phyloP scores from a whole-genome alignment of 305 asterid species.

The Withania somnifera region DNA sequence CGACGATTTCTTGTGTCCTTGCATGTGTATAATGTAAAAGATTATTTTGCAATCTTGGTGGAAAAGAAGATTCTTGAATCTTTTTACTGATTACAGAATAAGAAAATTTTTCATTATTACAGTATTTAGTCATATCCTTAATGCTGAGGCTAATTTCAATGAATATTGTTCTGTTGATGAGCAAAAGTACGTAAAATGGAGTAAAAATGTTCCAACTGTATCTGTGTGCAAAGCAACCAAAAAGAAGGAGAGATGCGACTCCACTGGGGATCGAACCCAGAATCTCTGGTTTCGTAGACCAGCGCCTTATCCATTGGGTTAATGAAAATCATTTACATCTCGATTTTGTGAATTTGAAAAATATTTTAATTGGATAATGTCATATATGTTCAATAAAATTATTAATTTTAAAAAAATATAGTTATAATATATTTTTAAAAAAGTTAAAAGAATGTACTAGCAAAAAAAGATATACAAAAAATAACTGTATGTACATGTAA shows the following conservation, averaged over 20 bases:
- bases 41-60: neutral
- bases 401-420: too few species aligned
- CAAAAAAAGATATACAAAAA: too few species aligned
- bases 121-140: too few species aligned
- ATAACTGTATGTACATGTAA: too few species aligned
- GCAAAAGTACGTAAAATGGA: neutral
- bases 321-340: too few species aligned
- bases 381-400: too few species aligned
- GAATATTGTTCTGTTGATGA: neutral
- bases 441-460: too few species aligned
- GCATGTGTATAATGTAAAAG: neutral
- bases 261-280: constrained; percentile 99
- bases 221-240: neutral
- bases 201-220: neutral
- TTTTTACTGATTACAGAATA: neutral
- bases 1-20: neutral
- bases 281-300: constrained; percentile 99
- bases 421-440: too few species aligned
- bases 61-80: neutral
- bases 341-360: neutral
- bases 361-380: too few species aligned
- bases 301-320: constrained; percentile 99
- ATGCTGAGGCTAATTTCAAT: neutral
- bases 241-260: neutral
- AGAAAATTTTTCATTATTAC: too few species aligned